Percentiles rank a stretch among this genome's conserved stretches.
These are phyloP conservation scores for Hypomyces perniciosus DNA, from an alignment of 2,329 filamentous ascomycete genomes.

Conservation along the genomic window DNA sequence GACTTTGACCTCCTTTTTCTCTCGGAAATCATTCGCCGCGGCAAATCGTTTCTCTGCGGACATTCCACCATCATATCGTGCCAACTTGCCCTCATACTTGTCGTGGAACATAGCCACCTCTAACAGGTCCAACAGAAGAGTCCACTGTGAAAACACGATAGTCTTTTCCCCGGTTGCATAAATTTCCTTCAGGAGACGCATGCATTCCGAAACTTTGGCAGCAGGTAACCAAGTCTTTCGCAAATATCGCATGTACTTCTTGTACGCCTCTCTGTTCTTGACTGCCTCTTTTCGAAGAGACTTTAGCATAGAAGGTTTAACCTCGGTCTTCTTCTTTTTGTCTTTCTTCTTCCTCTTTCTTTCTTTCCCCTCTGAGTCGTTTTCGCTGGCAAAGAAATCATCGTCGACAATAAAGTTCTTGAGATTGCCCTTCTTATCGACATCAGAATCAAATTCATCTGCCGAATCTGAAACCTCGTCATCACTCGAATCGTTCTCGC, in stretches of 20 bases:
- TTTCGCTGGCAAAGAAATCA: slow-evolving; percentile 24
- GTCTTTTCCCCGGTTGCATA: slow-evolving; percentile 59
- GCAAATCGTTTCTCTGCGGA: slow-evolving; percentile 59
- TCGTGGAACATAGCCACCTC: slow-evolving; percentile 65
- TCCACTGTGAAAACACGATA: slow-evolving; percentile 76
- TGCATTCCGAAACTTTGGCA: slow-evolving; percentile 75
- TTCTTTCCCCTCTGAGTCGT: slow-evolving; percentile 20
- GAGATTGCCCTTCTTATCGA: slow-evolving; percentile 36
- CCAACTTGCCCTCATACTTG: slow-evolving; percentile 53
- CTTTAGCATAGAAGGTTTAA: slow-evolving; percentile 53
- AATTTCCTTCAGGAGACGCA: slow-evolving; percentile 66
- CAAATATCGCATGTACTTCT: slow-evolving; percentile 63
- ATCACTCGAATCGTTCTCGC: slow-evolving; percentile 29
- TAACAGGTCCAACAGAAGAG: slow-evolving; percentile 65
- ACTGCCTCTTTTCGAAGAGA: slow-evolving; percentile 59
- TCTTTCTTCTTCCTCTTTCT: slow-evolving; percentile 30
- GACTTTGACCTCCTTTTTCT: slow-evolving; percentile 59
- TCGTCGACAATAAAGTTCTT: slow-evolving; percentile 49
- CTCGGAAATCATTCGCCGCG: slow-evolving; percentile 60
- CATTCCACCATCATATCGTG: slow-evolving; percentile 80
- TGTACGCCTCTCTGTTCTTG: slow-evolving; percentile 58
- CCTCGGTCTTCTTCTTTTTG: slow-evolving; percentile 37
- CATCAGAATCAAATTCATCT: slow-evolving; percentile 29
- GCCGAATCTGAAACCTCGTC: slow-evolving; percentile 28
- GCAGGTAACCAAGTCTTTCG: slow-evolving; percentile 66